Conservation (phyloP, 192 early-diverging fungal genomes). For the Linnemannia schmuckeri region DNA sequence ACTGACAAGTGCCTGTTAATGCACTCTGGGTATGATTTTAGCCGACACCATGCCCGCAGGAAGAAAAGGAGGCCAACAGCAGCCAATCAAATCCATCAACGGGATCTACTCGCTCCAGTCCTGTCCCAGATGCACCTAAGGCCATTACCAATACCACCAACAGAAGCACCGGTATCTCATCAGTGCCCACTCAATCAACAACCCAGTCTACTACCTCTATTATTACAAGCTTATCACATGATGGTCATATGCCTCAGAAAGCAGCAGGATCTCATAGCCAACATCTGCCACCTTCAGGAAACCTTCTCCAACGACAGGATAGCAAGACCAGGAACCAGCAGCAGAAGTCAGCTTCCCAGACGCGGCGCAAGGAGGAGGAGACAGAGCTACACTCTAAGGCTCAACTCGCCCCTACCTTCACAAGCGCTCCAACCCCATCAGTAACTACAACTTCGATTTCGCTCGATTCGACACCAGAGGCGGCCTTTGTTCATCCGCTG, state of each 20-base stretch:
- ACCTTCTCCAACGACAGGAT: background rate
- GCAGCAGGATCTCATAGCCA: background rate
- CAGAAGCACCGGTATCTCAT: background rate
- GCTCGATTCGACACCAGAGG: background rate
- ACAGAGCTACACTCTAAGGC: background rate
- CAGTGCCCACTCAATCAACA: background rate
- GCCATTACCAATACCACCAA: background rate
- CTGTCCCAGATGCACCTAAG: background rate
- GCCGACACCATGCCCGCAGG: background rate
- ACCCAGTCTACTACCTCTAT: background rate
- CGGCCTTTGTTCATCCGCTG: slow-evolving; percentile 30
- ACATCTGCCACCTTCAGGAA: background rate
- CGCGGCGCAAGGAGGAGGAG: background rate
- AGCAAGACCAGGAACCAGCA: background rate
- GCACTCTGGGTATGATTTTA: slow-evolving; percentile 1
- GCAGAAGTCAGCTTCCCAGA: background rate
- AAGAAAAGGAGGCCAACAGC: background rate
- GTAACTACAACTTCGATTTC: background rate
- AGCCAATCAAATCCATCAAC: background rate
- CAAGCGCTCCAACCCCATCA: background rate
- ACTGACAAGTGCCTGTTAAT: background rate
- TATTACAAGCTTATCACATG: background rate
- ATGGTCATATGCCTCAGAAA: background rate
- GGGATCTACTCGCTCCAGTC: background rate
- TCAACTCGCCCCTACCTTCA: background rate